phyloP scores from a whole-genome alignment of 202 grass and related monocot species.

The Schoenoplectus tabernaemontani region DNA sequence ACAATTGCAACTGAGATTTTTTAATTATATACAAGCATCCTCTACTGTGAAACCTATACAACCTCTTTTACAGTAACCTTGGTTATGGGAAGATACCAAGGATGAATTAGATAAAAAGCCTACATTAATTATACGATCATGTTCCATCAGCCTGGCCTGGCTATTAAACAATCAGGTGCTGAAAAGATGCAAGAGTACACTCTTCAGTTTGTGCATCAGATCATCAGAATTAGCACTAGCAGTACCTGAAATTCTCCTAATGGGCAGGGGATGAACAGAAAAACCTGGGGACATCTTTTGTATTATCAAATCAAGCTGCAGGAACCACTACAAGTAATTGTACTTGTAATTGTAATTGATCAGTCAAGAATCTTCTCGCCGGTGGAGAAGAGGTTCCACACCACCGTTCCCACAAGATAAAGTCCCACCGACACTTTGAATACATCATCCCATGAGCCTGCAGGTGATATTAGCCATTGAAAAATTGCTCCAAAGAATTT shows the following conservation, averaged over 20 bases:
- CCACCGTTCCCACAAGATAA: conserved; percentile 74
- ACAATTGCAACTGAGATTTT: not conserved
- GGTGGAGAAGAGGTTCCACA: conserved; percentile 93
- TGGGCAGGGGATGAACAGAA: not conserved
- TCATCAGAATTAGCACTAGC: no score
- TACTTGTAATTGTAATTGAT: no score
- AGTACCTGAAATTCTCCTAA: not conserved
- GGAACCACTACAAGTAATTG: not conserved
- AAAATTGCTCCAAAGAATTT: not conserved
- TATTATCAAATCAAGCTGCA: not conserved
- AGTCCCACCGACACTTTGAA: conserved; percentile 77
- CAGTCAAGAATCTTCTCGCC: conserved; percentile 94
- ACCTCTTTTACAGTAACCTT: not conserved
- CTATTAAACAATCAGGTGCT: not conserved
- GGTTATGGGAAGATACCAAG: not conserved
- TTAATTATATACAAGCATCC: conserved; percentile 9
- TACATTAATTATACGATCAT: not conserved
- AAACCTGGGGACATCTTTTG: not conserved
- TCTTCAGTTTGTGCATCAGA: not conserved
- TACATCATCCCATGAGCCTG: conserved; percentile 97
- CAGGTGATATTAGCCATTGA: not conserved
- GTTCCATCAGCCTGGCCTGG: not conserved
- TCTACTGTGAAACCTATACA: conserved; percentile 4
- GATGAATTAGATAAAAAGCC: not conserved
- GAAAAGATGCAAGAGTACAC: not conserved